These are phyloP conservation scores for Mucor indicus DNA, from an alignment of 371 early-diverging fungal genomes.

Conservation along the genomic window DNA sequence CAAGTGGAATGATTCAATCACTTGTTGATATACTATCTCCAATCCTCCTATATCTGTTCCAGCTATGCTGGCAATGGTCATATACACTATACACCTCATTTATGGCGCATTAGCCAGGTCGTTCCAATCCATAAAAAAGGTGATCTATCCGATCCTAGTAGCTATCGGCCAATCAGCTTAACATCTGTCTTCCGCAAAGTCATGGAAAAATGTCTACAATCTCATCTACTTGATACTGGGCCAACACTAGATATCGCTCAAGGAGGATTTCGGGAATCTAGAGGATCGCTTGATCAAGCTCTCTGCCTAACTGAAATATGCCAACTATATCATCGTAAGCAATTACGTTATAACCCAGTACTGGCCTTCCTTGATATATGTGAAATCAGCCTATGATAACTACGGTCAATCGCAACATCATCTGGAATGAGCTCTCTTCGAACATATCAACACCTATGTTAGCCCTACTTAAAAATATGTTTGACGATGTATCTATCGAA, in stretches of 20 bases:
- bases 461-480: constrained; percentile 1
- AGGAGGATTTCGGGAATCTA: constrained; percentile 13
- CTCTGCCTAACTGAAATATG: constrained; percentile 11
- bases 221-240: not conserved
- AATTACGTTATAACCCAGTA: not conserved
- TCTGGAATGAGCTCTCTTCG: not conserved
- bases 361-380: constrained; percentile 18
- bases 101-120: constrained; percentile 25
- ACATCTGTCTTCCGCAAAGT: constrained; percentile 2
- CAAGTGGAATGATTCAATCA: constrained; percentile 20
- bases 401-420: constrained; percentile 9
- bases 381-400: constrained; percentile 25
- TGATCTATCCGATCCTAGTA: not conserved
- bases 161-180: constrained; percentile 7
- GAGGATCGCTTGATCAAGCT: constrained; percentile 10
- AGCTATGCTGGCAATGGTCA: constrained; percentile 16
- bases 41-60: constrained; percentile 3
- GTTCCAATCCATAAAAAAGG: constrained; percentile 23
- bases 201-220: not conserved
- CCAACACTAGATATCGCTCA: constrained; percentile 17
- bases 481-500: constrained; percentile 10
- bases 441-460: not conserved
- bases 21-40: not conserved
- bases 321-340: not conserved
- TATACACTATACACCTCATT: constrained; percentile 9